phyloP scores from a whole-genome alignment of 306 rosid species.

The Rosa multiflora region DNA sequence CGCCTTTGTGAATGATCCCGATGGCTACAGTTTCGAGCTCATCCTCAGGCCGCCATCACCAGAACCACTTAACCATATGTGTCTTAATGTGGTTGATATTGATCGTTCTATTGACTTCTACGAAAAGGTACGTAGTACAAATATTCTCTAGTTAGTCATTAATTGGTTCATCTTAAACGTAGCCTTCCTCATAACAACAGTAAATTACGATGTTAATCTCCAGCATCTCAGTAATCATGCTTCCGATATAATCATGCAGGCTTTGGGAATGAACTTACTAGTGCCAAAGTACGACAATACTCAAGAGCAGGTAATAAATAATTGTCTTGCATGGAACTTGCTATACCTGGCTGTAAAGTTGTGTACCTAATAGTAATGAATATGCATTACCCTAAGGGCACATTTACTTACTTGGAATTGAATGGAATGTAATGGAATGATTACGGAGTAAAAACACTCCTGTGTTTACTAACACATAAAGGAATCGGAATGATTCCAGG shows the following conservation, averaged over 20 bases:
- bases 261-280: conserved; percentile 16
- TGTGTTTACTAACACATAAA: no score
- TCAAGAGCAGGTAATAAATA: conserved; percentile 3
- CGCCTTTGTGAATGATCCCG: conserved; percentile 9
- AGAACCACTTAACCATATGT: conserved; percentile 1
- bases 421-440: no score
- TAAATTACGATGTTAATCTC: not conserved
- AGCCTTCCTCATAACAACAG: not conserved
- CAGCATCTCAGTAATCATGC: not conserved
- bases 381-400: not conserved
- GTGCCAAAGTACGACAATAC: not conserved
- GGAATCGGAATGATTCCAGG: no score
- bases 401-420: no score
- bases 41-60: not conserved
- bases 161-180: not conserved
- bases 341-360: not conserved
- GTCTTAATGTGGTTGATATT: not conserved
- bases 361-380: not conserved
- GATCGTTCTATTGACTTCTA: conserved; percentile 12
- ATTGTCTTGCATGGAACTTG: not conserved
- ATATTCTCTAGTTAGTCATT: not conserved
- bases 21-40: not conserved
- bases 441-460: no score
- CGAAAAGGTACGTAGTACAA: not conserved
- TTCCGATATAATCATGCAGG: not conserved